A percentile compares a stretch with the other conserved stretches of the same genome.
These are phyloP conservation scores for Candida yuanshanica DNA, from an alignment of 805 yeast species.

Conservation along the genomic window DNA sequence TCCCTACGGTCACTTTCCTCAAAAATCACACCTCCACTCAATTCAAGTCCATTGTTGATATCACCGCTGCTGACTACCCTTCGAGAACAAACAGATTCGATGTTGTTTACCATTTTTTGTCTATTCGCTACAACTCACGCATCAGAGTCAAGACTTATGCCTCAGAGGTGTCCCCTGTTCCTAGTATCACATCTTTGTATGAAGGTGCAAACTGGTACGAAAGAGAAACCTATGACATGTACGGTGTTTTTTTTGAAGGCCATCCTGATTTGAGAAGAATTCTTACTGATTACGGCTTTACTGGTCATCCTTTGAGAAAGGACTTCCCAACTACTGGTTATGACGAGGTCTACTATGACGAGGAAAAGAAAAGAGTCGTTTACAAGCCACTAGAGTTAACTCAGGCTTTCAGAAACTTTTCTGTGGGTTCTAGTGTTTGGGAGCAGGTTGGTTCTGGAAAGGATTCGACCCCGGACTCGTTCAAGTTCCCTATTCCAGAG, in stretches of 20 bases:
- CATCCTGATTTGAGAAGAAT: conserved; percentile 89
- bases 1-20: conserved; percentile 66
- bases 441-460: conserved; percentile 87
- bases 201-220: conserved; percentile 90
- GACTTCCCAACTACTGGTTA: conserved; percentile 93
- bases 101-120: conserved; percentile 76
- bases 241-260: conserved; percentile 80
- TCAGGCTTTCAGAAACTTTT: conserved; percentile 88
- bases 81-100: conserved; percentile 80
- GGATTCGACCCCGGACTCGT: conserved; percentile 74
- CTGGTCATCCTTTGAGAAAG: conserved; percentile 86
- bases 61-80: conserved; percentile 86
- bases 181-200: conserved; percentile 64
- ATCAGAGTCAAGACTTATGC: conserved; percentile 88
- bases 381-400: conserved; percentile 88
- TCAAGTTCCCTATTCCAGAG: conserved; percentile 77
- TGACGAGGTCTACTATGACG: conserved; percentile 86
- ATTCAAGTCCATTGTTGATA: conserved; percentile 71
- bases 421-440: conserved; percentile 86
- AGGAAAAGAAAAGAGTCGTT: conserved; percentile 83
- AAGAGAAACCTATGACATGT: conserved; percentile 84
- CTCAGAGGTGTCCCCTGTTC: conserved; percentile 75
- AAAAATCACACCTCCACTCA: conserved; percentile 77
- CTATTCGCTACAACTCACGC: conserved; percentile 79
- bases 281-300: conserved; percentile 88